These are phyloP conservation scores for Colletotrichum lentis DNA, from an alignment of 2,329 filamentous ascomycete species.

Conservation along the genomic window DNA sequence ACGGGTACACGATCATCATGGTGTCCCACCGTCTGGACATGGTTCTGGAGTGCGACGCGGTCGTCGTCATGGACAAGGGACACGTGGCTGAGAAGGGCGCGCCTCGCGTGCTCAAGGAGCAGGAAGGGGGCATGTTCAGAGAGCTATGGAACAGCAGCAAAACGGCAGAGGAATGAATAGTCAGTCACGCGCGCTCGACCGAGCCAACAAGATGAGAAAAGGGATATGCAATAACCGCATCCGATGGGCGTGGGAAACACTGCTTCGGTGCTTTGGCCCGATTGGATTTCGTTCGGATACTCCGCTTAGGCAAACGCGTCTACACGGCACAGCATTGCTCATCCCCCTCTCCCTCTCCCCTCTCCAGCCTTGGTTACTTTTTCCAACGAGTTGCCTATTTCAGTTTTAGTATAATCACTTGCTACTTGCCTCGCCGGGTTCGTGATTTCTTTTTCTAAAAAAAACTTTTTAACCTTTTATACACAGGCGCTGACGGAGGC, in stretches of 20 bases:
- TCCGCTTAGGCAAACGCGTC: neutral
- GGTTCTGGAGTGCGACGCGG: slow-evolving; percentile 56
- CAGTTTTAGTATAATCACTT: neutral
- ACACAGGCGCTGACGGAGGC: neutral
- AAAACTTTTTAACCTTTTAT: neutral
- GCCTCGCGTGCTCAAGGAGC: slow-evolving; percentile 6
- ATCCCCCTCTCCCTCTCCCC: neutral
- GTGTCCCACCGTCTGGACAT: slow-evolving; percentile 53
- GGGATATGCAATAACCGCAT: neutral
- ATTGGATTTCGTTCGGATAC: neutral
- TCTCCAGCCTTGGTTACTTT: neutral
- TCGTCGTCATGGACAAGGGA: slow-evolving; percentile 55
- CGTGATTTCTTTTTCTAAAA: too few species aligned
- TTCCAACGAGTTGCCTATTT: neutral
- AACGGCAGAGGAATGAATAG: neutral
- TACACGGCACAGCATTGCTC: neutral
- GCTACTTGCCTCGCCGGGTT: neutral
- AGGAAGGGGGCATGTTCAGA: slow-evolving; percentile 17
- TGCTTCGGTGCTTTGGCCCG: neutral
- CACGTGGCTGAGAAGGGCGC: slow-evolving; percentile 48
- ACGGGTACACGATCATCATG: slow-evolving; percentile 57
- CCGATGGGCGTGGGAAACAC: neutral
- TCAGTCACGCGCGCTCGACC: neutral
- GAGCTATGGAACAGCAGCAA: slow-evolving; percentile 27
- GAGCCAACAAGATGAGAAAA: neutral